Base-by-base conservation (phyloP, 768 basidiomycete species). In the Kwoniella heveanensis region DNA sequence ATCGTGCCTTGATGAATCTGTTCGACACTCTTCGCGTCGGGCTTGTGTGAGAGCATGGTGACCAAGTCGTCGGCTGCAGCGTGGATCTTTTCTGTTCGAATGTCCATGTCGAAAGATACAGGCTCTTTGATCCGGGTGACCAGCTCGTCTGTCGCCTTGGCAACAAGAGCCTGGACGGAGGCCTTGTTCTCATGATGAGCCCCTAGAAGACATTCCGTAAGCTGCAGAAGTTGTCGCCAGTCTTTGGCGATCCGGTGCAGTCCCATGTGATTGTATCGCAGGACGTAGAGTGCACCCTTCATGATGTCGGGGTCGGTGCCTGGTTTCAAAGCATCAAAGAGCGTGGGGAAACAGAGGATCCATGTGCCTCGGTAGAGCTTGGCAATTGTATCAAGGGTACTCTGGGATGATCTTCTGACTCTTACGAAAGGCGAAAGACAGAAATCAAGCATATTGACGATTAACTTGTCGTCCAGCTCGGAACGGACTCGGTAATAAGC, bases 161-260 rank as follows among this genome's bases (percentile, higher is more conserved):
- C 26, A 5, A 77, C 70, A 13, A 77, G 54, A 25, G 76, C 68
- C 50, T 72, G 74, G 9, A 76, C 72, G 2, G 73, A 73, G 37
- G 77, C 89, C 84, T 92, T 92, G 80, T 92, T 91, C 70, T 93
- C 90, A 60, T 88, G 86, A 73, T 91, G 90, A 64, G 89, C 91
- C 1, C 76, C 82, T 63, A 95, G 87, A 0, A 93, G 76, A 19
- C 82, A 83, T 70, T 84, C 80, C 2, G 90, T 71, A 24, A 91
- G 82, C n/a, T 83, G 82, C 1, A 86, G 82, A 0, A 86, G 83
- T 37, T 89, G 80, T 0, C 85, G 84, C 56, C 88, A 87, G 74
- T 92, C 90, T 85, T 78, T 52, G 19, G 74, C 69, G 48, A 81
- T 82, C 54, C 71, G 30, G n/a, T 61, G 70, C 77, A 70, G 68